These are phyloP conservation scores for Hypocrella siamensis DNA, from an alignment of 2,329 filamentous ascomycete genomes.

Conservation along the genomic window DNA sequence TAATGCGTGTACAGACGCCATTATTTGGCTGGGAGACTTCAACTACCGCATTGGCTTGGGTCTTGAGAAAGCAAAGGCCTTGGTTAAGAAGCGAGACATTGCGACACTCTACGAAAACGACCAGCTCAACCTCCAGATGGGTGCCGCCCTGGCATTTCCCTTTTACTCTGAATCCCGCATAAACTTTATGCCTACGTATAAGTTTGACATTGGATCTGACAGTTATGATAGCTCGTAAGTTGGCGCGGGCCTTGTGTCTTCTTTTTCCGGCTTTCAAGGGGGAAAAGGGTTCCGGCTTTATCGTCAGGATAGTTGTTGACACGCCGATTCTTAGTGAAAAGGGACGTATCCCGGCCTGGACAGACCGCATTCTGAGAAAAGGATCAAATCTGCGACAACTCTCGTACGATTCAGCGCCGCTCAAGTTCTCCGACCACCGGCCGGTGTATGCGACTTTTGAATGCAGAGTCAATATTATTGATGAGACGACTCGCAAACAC, in stretches of 20 bases:
- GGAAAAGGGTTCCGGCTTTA: too few relatives aligned
- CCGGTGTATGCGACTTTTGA: conserved; percentile 85
- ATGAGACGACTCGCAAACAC: conserved; percentile 56
- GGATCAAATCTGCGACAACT: conserved; percentile 70
- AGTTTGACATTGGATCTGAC: conserved; percentile 80
- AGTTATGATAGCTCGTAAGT: conserved; percentile 78
- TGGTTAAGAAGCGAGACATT: conserved; percentile 59
- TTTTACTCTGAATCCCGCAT: conserved; percentile 87
- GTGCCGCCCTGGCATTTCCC: conserved; percentile 74
- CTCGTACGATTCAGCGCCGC: conserved; percentile 65
- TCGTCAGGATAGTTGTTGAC: too few relatives aligned
- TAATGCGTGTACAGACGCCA: conserved; percentile 46
- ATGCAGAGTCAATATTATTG: conserved; percentile 64
- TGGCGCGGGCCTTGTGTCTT: not conserved
- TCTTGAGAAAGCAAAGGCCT: conserved; percentile 59
- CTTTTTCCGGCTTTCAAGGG: not conserved
- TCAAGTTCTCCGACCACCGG: conserved; percentile 89
- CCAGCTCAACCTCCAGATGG: conserved; percentile 93
- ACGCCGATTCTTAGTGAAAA: conserved; percentile 65
- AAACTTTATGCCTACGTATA: conserved; percentile 85
- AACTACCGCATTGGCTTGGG: conserved; percentile 89
- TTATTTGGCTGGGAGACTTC: conserved; percentile 95
- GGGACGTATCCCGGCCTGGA: conserved; percentile 90
- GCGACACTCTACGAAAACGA: conserved; percentile 80
- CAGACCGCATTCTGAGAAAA: conserved; percentile 80